Conservation (phyloP, 2,329 filamentous ascomycete genomes). For the Trichoderma sp. region DNA sequence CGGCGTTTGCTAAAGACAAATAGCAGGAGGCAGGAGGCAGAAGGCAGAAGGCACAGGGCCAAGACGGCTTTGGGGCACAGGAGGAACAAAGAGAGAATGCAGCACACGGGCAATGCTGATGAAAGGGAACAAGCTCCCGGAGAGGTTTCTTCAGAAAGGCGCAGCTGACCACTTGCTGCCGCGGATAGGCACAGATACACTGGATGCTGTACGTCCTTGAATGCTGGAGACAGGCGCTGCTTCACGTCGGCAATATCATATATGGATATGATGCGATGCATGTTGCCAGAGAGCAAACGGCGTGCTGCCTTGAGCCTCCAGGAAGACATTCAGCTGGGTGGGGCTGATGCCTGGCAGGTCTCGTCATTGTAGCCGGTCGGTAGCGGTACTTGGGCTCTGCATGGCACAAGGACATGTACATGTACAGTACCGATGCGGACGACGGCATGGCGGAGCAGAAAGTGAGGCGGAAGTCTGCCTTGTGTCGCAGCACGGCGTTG, state of each 20-base stretch:
- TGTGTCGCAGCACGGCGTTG: background rate
- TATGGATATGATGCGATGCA: background rate
- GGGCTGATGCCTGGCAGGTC: constrained; percentile 18
- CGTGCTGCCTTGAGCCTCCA: background rate
- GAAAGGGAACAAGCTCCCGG: background rate
- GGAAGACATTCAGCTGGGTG: constrained; percentile 13
- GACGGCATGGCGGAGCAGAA: background rate
- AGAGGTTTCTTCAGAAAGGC: background rate
- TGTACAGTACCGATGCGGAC: background rate
- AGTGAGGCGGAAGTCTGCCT: constrained; percentile 18
- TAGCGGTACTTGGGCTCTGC: background rate
- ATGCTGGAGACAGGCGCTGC: background rate
- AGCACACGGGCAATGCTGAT: background rate
- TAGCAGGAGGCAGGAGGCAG: background rate
- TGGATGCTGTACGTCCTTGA: background rate
- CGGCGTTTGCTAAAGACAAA: background rate
- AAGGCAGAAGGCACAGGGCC: background rate
- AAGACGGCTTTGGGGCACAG: background rate
- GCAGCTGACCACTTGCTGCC: background rate
- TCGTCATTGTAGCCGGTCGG: constrained; percentile 1
- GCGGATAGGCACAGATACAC: background rate
- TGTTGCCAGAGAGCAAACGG: background rate
- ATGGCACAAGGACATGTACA: background rate
- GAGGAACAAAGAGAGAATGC: background rate
- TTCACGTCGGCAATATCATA: background rate